These are phyloP conservation scores for Aspergillus haitiensis DNA, from an alignment of 495 filamentous ascomycete species.

Conservation along the genomic window DNA sequence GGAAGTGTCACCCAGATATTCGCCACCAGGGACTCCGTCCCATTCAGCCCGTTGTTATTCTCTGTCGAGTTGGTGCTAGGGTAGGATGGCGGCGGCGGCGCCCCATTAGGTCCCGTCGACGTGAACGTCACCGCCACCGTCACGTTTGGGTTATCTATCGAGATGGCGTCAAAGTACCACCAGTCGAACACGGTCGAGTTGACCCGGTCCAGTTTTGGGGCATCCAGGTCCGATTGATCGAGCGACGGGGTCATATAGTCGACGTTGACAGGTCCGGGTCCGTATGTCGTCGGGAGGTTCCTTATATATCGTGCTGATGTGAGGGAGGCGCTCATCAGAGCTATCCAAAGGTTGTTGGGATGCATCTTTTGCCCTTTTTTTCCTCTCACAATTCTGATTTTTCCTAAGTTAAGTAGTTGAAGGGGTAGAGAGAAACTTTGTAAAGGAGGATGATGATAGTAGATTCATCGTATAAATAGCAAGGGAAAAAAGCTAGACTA, in stretches of 20 bases:
- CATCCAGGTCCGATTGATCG: slow-evolving; percentile 27
- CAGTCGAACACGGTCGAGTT: slow-evolving; percentile 40
- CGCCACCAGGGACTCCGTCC: slow-evolving; percentile 25
- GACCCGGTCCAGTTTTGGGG: slow-evolving; percentile 29
- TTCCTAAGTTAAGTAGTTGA: neutral
- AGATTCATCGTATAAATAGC: neutral
- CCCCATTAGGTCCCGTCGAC: slow-evolving; percentile 23
- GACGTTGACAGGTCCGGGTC: neutral
- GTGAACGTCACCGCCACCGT: slow-evolving; percentile 35
- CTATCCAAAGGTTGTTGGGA: neutral
- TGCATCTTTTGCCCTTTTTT: neutral
- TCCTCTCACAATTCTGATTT: neutral
- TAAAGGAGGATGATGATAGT: neutral
- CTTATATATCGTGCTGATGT: slow-evolving; percentile 8
- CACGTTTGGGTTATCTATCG: slow-evolving; percentile 18
- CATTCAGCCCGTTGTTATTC: neutral
- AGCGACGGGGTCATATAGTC: slow-evolving; percentile 6
- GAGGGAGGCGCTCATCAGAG: neutral
- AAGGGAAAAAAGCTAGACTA: neutral
- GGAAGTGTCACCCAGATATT: slow-evolving; percentile 30
- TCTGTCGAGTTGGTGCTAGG: neutral
- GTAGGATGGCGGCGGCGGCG: slow-evolving; percentile 24
- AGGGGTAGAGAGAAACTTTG: neutral
- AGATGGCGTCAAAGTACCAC: slow-evolving; percentile 46
- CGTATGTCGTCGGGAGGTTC: slow-evolving; percentile 7